phyloP scores from a whole-genome alignment of 768 basidiomycete genomes.

The Mycena sanguinolenta region DNA sequence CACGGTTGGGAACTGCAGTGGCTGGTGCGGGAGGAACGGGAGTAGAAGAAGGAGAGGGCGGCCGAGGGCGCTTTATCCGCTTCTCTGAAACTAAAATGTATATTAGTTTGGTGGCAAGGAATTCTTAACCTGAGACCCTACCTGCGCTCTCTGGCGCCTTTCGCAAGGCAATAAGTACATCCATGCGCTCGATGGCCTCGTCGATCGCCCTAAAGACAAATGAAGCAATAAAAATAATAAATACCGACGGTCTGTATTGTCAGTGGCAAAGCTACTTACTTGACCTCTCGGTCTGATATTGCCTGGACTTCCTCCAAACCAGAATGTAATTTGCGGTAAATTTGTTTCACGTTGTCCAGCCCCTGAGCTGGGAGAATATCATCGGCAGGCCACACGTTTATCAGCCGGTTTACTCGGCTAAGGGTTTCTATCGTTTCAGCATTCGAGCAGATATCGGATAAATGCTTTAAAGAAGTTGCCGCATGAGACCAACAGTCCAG shows the following conservation, averaged over 20 bases:
- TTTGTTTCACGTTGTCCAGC: slow-evolving; percentile 71
- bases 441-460: slow-evolving; percentile 68
- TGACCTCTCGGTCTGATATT: slow-evolving; percentile 71
- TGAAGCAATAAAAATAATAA: slow-evolving; percentile 26
- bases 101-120: neutral
- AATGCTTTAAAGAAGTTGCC: slow-evolving; percentile 65
- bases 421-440: slow-evolving; percentile 69
- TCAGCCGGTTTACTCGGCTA: slow-evolving; percentile 79
- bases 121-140: slow-evolving; percentile 41
- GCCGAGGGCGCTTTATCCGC: slow-evolving; percentile 81
- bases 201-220: slow-evolving; percentile 70
- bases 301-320: slow-evolving; percentile 75
- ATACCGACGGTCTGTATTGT: slow-evolving; percentile 12
- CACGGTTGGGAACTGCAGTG: slow-evolving; percentile 53
- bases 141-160: slow-evolving; percentile 80
- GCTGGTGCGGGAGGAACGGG: slow-evolving; percentile 55
- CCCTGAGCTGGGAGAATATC: slow-evolving; percentile 78
- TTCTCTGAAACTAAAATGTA: slow-evolving; percentile 63
- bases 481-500: slow-evolving; percentile 84
- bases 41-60: slow-evolving; percentile 75
- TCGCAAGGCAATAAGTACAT: slow-evolving; percentile 78
- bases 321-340: slow-evolving; percentile 71
- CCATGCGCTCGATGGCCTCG: slow-evolving; percentile 76
- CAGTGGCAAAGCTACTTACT: slow-evolving; percentile 54
- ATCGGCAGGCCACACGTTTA: slow-evolving; percentile 79